phyloP scores from a whole-genome alignment of 768 basidiomycete genomes.

The Omphalotus guepiniiformis region DNA sequence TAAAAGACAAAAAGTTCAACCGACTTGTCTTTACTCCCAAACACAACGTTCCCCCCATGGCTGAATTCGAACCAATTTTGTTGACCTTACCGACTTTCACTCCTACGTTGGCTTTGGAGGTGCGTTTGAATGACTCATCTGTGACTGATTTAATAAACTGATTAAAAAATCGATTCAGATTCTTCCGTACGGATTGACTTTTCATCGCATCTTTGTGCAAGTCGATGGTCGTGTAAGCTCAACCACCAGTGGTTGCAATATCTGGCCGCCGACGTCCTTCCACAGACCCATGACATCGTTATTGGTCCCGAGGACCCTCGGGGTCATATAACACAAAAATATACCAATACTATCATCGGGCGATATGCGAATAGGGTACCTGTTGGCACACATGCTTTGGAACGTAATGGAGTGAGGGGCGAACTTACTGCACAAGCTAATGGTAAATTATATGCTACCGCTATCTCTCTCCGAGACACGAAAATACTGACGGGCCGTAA shows the following conservation, averaged over 20 bases:
- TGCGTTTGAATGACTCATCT: slow-evolving; percentile 18
- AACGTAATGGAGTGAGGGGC: slow-evolving; percentile 48
- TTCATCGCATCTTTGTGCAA: slow-evolving; percentile 65
- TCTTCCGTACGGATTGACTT: slow-evolving; percentile 62
- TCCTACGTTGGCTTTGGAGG: slow-evolving; percentile 62
- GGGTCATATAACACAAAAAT: slow-evolving; percentile 57
- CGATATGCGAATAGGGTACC: slow-evolving; percentile 72
- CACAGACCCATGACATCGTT: slow-evolving; percentile 71
- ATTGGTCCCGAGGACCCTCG: slow-evolving; percentile 65
- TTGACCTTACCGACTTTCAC: slow-evolving; percentile 52
- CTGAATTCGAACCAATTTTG: slow-evolving; percentile 48
- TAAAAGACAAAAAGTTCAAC: too few relatives aligned
- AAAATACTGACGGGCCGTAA: background rate
- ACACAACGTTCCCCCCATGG: slow-evolving; percentile 29
- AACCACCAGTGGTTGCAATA: background rate
- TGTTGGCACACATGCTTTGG: slow-evolving; percentile 47
- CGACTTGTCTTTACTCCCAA: background rate
- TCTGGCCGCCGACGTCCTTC: background rate
- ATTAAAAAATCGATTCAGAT: slow-evolving; percentile 34
- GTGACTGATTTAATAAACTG: background rate
- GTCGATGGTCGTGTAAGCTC: slow-evolving; percentile 54
- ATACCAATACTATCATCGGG: slow-evolving; percentile 70
- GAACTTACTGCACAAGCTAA: slow-evolving; percentile 42
- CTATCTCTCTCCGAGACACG: background rate
- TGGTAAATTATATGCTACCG: slow-evolving; percentile 23